Evolutionary conservation across 148 eudicot species (phyloP), one percentile per base, ranked within the genome.

Genomic region (Vaccinium myrtillus): DNA sequence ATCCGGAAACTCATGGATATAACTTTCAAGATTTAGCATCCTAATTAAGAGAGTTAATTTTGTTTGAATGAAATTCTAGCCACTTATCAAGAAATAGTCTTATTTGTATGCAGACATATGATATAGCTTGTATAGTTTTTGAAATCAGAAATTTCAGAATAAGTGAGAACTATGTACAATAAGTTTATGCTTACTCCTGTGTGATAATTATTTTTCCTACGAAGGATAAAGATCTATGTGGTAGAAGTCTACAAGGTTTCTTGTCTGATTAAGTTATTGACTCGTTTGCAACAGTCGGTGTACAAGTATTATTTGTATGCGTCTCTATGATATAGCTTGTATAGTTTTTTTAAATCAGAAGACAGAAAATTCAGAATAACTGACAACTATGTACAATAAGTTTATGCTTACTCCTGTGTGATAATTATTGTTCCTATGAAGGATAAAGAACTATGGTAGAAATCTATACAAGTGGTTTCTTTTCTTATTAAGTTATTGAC

Each of bases 221-320:
- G 81, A 55, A 78, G 46, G 48, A 1, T 53, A 48, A 25, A 82
- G 49, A 25, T 27, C 5, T 30, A 16, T 51, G 46, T 49, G 23
- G 51, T 23, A 67, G 77, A 69, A 73, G 7, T 74, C 2, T 83
- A 8, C 30, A 21, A 30, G 79, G 13, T 78, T 48, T 55, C 27
- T 70, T 48, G 53, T 53, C 69, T 81, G 43, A 65, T 65, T 49
- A 21, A 58, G 4, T 61, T 6, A 53, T 51, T 6, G 69, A 56
- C 21, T 86, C 59, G 16, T 65, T 84, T 79, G 80, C 48, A 86
- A 86, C 94, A 95, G 98, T 86, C 94, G 97, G n/a, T 95, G 98
- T 89, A 88, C 93, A 79, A 89, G 97, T 89, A 79, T 95, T 90
- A 92, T 94, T 36, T 95, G 98, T 95, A 91, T 95, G 78, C 98